Evolutionary conservation across 306 rosid species (phyloP).

Genomic region (Chamaecrista fasciculata): DNA sequence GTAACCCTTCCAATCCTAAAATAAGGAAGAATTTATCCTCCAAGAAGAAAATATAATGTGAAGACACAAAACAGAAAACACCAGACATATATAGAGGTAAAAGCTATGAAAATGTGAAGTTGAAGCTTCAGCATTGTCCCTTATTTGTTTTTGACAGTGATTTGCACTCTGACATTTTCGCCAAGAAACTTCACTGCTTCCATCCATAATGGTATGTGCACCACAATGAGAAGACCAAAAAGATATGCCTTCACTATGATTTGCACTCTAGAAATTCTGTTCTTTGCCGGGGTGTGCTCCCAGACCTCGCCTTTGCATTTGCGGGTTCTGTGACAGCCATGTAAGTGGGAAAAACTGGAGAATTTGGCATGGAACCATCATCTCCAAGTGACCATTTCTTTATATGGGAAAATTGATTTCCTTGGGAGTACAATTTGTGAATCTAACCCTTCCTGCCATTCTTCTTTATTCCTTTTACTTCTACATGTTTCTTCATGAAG

Average conservation of each 20-base stretch:
- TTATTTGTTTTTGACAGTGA: neutral
- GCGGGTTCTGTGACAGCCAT: conserved; percentile 66
- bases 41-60: neutral
- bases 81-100: conserved; percentile 13
- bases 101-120: conserved; percentile 17
- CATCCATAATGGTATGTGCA: conserved; percentile 29
- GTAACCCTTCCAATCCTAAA: conserved; percentile 30
- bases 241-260: conserved; percentile 26
- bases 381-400: conserved; percentile 40
- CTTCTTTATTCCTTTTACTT: conserved; percentile 32
- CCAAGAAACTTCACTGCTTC: conserved; percentile 5
- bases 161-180: conserved; percentile 18
- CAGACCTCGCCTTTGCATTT: conserved; percentile 61
- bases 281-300: conserved; percentile 67
- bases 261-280: conserved; percentile 32
- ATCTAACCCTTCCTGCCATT: conserved; percentile 32
- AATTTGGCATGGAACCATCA: conserved; percentile 43
- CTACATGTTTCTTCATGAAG: conserved; percentile 37
- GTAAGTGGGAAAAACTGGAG: conserved; percentile 54
- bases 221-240: conserved; percentile 45
- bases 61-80: conserved; percentile 1
- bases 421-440: conserved; percentile 43
- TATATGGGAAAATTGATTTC: conserved; percentile 55
- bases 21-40: conserved; percentile 18
- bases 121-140: conserved; percentile 1